phyloP scores from a whole-genome alignment of 2,329 filamentous ascomycete species.

The Claviceps lovelessii region DNA sequence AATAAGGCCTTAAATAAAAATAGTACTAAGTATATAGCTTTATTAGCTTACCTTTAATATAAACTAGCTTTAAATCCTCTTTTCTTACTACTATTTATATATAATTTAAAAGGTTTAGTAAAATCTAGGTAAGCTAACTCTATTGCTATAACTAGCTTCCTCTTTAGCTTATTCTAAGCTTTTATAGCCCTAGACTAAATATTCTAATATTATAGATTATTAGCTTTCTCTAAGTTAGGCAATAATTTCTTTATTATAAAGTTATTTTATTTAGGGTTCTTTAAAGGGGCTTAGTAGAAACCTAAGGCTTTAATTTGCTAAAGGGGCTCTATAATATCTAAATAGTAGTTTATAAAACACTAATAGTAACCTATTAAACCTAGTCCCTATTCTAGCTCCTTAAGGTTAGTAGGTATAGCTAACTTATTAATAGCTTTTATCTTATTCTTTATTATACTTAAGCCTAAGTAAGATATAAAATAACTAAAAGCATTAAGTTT shows the following conservation, averaged over 20 bases:
- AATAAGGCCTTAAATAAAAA: too few species aligned
- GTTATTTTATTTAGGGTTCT: background rate
- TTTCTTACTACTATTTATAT: too few species aligned
- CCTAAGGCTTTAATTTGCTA: background rate
- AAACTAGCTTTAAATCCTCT: too few species aligned
- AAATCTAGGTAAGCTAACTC: too few species aligned
- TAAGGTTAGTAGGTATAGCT: background rate
- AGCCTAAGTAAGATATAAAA: background rate
- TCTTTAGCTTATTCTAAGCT: too few species aligned
- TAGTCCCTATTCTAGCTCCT: background rate
- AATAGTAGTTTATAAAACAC: background rate
- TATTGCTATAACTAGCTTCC: too few species aligned
- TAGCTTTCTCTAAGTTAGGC: background rate
- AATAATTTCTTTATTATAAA: background rate
- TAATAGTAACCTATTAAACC: background rate
- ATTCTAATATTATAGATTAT: too few species aligned
- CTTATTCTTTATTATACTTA: background rate
- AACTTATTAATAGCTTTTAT: background rate
- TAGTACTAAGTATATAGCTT: too few species aligned
- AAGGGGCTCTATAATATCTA: background rate
- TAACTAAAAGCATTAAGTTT: too few species aligned
- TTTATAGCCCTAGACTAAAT: too few species aligned
- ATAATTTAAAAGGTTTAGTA: too few species aligned
- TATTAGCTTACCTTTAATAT: too few species aligned
- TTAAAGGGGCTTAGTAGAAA: background rate